These are phyloP conservation scores for Fusarium tupiense DNA, from an alignment of 2,329 filamentous ascomycete genomes.

Conservation along the genomic window DNA sequence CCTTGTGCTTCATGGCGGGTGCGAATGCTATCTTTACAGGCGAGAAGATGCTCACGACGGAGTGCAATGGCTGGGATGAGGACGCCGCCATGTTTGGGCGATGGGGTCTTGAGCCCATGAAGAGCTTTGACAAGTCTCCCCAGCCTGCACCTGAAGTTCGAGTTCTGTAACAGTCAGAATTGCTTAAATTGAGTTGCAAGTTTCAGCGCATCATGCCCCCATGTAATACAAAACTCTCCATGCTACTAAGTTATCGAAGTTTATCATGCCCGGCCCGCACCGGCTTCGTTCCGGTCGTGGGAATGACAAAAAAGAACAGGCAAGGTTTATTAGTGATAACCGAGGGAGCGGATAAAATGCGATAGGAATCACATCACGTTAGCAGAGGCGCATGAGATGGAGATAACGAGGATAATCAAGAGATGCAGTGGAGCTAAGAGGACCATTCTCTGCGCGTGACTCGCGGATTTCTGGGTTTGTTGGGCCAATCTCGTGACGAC, in stretches of 20 bases:
- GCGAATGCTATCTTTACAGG: slow-evolving; percentile 96
- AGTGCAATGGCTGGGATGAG: slow-evolving; percentile 91
- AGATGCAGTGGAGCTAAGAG: slow-evolving; percentile 20
- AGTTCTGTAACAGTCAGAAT: slow-evolving; percentile 29
- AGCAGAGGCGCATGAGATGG: slow-evolving; percentile 10
- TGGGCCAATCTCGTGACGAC: slow-evolving; percentile 20
- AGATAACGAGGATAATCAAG: slow-evolving; percentile 8
- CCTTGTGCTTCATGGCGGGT: slow-evolving; percentile 88
- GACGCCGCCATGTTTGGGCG: slow-evolving; percentile 84
- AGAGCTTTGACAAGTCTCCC: slow-evolving; percentile 55
- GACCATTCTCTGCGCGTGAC: slow-evolving; percentile 15
- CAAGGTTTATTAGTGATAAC: slow-evolving; percentile 6
- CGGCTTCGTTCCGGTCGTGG: slow-evolving; percentile 20
- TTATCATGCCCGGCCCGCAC: slow-evolving; percentile 9
- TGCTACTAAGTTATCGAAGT: background rate
- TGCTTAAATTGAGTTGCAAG: background rate
- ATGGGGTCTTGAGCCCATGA: slow-evolving; percentile 86
- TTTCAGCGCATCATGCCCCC: background rate
- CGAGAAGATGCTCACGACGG: slow-evolving; percentile 94
- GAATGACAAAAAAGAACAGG: background rate
- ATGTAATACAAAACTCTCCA: background rate
- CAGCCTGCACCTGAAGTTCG: slow-evolving; percentile 39
- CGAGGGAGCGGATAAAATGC: slow-evolving; percentile 15
- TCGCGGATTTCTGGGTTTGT: slow-evolving; percentile 4
- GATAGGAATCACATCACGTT: slow-evolving; percentile 22